A percentile compares a stretch with the other conserved stretches of the same genome.
Evolutionary conservation across 2,329 filamentous ascomycete species (phyloP).

Genomic region (Alternaria atra): DNA sequence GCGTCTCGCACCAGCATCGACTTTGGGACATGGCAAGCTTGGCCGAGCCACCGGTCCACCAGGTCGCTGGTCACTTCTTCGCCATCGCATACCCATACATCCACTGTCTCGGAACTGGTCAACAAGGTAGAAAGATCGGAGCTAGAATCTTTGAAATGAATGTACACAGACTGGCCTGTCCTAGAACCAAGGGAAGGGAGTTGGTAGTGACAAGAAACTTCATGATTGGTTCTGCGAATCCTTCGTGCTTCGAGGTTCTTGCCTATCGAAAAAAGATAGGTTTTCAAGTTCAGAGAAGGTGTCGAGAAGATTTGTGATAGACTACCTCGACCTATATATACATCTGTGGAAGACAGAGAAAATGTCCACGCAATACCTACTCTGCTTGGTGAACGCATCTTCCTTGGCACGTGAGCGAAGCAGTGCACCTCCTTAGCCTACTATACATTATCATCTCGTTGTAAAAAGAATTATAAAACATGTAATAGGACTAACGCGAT

Average conservation of each 20-base stretch:
- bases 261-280: too few relatives aligned
- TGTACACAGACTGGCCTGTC: background rate
- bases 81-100: background rate
- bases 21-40: background rate
- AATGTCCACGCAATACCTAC: background rate
- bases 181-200: background rate
- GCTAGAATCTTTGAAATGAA: background rate
- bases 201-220: background rate
- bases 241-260: background rate
- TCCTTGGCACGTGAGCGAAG: background rate
- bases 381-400: background rate
- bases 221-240: background rate
- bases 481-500: too few relatives aligned
- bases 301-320: too few relatives aligned
- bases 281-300: fast-evolving
- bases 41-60: background rate
- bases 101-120: background rate
- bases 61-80: background rate
- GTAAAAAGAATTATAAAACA: background rate
- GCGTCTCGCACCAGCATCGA: background rate
- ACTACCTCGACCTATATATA: background rate
- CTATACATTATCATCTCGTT: background rate
- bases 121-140: background rate
- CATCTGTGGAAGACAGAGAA: background rate
- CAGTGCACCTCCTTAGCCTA: background rate